A percentile compares a stretch with the other conserved stretches of the same genome.
Evolutionary conservation across 108 stramenopile genomes (phyloP).

Genomic region (Licmophora abbreviata): DNA sequence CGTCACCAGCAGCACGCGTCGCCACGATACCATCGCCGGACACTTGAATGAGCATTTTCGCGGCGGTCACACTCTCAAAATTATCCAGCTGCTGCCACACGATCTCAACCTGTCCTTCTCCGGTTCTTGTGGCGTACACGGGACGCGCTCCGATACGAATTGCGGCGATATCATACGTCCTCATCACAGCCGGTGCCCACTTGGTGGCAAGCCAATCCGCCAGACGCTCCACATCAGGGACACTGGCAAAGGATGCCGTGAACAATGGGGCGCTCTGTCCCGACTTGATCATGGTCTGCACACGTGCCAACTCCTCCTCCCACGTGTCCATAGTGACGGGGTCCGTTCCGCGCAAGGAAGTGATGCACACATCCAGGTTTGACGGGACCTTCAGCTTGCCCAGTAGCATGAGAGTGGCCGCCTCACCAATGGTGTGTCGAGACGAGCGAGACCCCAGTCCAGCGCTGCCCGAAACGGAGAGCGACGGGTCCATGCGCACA

Average conservation of each 20-base stretch:
- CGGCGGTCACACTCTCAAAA: constrained; percentile 52
- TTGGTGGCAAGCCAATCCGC: constrained; percentile 78
- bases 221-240: constrained; percentile 50
- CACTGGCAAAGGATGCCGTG: constrained; percentile 39
- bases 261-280: constrained; percentile 42
- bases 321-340: constrained; percentile 40
- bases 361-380: constrained; percentile 38
- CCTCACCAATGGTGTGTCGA: constrained; percentile 55
- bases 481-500: constrained; percentile 61
- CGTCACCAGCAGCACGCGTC: constrained; percentile 53
- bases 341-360: constrained; percentile 51
- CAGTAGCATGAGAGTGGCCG: constrained; percentile 39
- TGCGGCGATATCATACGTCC: constrained; percentile 76
- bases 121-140: constrained; percentile 39
- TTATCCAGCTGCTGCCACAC: constrained; percentile 73
- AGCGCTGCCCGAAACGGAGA: constrained; percentile 32
- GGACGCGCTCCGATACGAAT: constrained; percentile 69
- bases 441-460: constrained; percentile 33
- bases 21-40: constrained; percentile 41
- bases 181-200: constrained; percentile 76
- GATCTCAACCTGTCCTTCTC: constrained; percentile 37
- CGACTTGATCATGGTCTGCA: constrained; percentile 13
- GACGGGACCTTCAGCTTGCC: constrained; percentile 14
- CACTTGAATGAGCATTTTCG: constrained; percentile 57
- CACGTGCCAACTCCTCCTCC: constrained; percentile 55